Evolutionary conservation across 352 stramenopile genomes (phyloP), one percentile per base, ranked within the genome.

Genomic region (Phytophthora idaei): DNA sequence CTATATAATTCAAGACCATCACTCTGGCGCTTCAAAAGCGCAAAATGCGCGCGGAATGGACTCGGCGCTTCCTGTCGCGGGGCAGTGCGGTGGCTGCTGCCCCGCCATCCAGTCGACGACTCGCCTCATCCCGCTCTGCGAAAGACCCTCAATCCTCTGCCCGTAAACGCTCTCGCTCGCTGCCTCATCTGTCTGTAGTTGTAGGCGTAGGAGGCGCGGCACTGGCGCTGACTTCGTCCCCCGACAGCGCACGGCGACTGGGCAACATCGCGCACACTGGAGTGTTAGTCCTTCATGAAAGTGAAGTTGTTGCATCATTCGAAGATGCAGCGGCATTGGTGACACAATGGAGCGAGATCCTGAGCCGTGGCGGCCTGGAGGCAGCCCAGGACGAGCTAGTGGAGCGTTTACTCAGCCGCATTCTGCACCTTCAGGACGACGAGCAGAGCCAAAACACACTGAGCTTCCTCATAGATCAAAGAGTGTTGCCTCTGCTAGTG

Each of bases 401-500:
- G 27, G 45, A 56, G 39, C 63, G 70, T 29, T 48, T 78, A 21
- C 31, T 73, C 28, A 57, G 49, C 47, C 54, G 36, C 29, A 64
- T 78, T 14, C 41, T 79, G 37, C 28, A 66, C 6, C 50, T 74
- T 2, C 37, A 67, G 11, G 52, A 46, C 14, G 52, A 74, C 41
- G 41, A 71, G 8, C 28, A 51, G n/a, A 57, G 41, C 28, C 49
- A 55, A 42, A 47, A 71, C n/a, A 52, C 77, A 29, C 57, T 85
- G n/a, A 68, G 31, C 21, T 53, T 71, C 10, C 41, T 89, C 4
- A 67, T 77, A 14, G 21, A 62, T 1, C 59, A 68, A n/a, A 75
- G 69, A 11, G 52, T 63, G 12, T 28, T 86, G 17, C 27, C 59
- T 37, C 42, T 86, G 27, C n/a, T 89, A 4, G 42, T 86, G 8